phyloP scores from a whole-genome alignment of 192 early-diverging fungal genomes.

The Lunasporangiospora selenospora region DNA sequence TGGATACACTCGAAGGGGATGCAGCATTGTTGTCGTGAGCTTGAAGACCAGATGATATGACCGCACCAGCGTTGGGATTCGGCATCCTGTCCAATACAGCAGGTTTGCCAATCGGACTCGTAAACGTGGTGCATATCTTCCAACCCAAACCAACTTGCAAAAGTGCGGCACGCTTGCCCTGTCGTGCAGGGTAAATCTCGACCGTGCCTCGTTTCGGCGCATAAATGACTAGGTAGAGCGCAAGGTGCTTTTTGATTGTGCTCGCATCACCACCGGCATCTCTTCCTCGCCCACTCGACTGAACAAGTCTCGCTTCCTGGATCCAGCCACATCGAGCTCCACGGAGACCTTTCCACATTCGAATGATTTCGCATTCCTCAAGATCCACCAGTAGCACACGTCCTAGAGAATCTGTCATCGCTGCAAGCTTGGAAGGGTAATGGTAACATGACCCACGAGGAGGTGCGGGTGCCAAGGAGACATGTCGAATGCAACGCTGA shows the following conservation, averaged over 20 bases:
- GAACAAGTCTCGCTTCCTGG: constrained; percentile 50
- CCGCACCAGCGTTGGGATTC: constrained; percentile 6
- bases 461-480: constrained; percentile 56
- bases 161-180: constrained; percentile 64
- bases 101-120: constrained; percentile 52
- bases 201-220: constrained; percentile 65
- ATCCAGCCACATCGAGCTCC: constrained; percentile 78
- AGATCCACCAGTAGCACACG: constrained; percentile 73
- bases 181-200: constrained; percentile 67
- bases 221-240: constrained; percentile 70
- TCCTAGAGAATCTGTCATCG: constrained; percentile 69
- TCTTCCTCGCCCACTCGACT: constrained; percentile 61
- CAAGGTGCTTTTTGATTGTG: constrained; percentile 14
- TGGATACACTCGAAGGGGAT: neutral
- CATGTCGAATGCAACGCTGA: constrained; percentile 57
- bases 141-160: constrained; percentile 66
- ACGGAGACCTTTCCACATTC: constrained; percentile 77
- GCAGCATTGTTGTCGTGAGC: neutral
- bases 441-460: constrained; percentile 48
- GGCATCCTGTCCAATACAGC: constrained; percentile 43
- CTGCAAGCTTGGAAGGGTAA: constrained; percentile 54
- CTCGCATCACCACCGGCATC: constrained; percentile 47
- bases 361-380: constrained; percentile 65
- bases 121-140: constrained; percentile 56
- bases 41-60: neutral